Conservation (phyloP, 441 rosid genomes). For the Gossypium schwendimanii region DNA sequence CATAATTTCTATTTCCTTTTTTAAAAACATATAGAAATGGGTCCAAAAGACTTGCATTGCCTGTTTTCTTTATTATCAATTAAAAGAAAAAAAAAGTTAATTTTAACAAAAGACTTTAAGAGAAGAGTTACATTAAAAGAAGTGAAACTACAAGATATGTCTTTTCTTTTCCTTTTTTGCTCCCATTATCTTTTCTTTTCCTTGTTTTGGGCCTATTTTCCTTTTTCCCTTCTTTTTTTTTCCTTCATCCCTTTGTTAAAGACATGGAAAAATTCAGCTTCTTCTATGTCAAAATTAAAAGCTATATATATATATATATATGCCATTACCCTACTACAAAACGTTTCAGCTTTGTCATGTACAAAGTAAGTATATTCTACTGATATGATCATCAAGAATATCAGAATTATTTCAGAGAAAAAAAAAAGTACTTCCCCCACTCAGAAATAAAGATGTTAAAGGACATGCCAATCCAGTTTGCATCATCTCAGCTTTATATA, state of each 20-base stretch:
- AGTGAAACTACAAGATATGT: constrained; percentile 34
- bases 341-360: constrained; percentile 19
- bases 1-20: constrained; percentile 24
- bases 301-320: background rate
- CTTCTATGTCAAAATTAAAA: constrained; percentile 28
- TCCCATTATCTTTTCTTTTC: background rate
- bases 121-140: constrained; percentile 42
- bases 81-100: constrained; percentile 20
- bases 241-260: constrained; percentile 27
- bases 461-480: background rate
- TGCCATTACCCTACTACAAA: constrained; percentile 12
- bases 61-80: constrained; percentile 15
- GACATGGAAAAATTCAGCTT: constrained; percentile 25
- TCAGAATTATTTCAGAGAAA: background rate
- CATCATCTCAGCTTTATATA: background rate
- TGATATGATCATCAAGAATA: constrained; percentile 10
- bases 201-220: too few species aligned
- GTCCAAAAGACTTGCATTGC: constrained; percentile 37
- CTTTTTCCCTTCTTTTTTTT: background rate
- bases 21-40: constrained; percentile 22
- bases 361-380: constrained; percentile 27
- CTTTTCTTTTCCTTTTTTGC: constrained; percentile 18
- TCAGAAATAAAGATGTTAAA: background rate
- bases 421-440: background rate
- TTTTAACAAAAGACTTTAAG: constrained; percentile 34